A percentile compares a stretch with the other conserved stretches of the same genome.
Conservation (phyloP, 2,329 filamentous ascomycete species). For the Sclerotinia sclerotiorum region DNA sequence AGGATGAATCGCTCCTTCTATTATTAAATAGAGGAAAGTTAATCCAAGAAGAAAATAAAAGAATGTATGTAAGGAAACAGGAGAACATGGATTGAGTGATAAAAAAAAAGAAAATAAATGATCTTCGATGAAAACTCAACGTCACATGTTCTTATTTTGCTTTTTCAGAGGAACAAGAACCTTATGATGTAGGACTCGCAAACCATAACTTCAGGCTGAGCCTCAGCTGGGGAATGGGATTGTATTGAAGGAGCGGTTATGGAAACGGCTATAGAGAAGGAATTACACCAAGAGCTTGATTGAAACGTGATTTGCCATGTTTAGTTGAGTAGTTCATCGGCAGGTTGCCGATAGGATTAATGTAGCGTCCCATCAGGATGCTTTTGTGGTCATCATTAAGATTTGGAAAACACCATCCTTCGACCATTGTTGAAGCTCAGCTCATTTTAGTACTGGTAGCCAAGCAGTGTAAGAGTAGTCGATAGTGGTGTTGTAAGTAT, state of each 20-base stretch:
- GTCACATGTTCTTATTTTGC: not conserved
- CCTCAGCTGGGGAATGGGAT: not conserved
- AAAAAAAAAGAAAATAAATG: not conserved
- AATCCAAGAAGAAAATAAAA: not conserved
- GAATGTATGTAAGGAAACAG: not conserved
- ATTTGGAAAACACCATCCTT: slow-evolving; percentile 21
- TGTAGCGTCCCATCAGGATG: slow-evolving; percentile 19
- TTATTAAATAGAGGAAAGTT: not conserved
- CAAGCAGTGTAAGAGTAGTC: not conserved
- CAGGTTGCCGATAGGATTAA: slow-evolving; percentile 13
- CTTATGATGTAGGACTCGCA: not conserved
- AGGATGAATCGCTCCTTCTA: not conserved
- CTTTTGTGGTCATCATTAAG: slow-evolving; percentile 19
- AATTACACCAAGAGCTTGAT: not conserved
- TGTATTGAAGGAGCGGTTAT: not conserved
- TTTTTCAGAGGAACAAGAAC: not conserved
- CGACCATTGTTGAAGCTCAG: slow-evolving; percentile 5
- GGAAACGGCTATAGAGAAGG: not conserved
- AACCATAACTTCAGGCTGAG: not conserved
- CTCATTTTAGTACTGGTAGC: not conserved
- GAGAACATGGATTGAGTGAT: not conserved
- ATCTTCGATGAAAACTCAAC: not conserved
- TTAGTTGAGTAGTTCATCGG: not conserved
- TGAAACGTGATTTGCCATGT: slow-evolving; percentile 1
- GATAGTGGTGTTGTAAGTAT: not conserved